Base-by-base conservation (phyloP, 1,284 basidiomycete species). In the Fomitopsis pinicola region DNA sequence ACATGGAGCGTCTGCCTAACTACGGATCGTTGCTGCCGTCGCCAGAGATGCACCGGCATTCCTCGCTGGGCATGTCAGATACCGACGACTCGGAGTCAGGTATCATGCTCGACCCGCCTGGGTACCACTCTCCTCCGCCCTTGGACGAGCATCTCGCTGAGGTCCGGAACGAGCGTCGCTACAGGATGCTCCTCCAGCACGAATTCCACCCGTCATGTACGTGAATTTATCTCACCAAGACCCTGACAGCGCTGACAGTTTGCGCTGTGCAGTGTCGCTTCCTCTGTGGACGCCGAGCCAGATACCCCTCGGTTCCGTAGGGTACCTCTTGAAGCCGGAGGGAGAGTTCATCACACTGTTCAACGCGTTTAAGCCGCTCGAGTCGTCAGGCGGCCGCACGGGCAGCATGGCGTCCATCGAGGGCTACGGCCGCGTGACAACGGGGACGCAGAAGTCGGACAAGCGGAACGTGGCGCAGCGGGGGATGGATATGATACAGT, bases 331-430 rank as follows among this genome's bases (percentile, higher is more conserved):
- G 22, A 88, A 84, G 63, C 81, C 85, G 0, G 72, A 72, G 14
- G 91, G 91, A 1, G 70, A 73, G 33, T 94, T 93, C 66, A 73
- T 89, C 35, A 86, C 85, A 17, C 76, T 92, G 2, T 86, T 91
- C 74, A 89, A 90, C 70, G 81, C 86, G 0, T 78, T 85, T 62
- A 72, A 79, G 46, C 86, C 87, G 1, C 66, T 73, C 15, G 76
- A 77, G 59, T 73, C 78, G 5, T 68, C 70, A 22, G 70, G 73
- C 53, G 70, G 74, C 8, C 63, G 68, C 42, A 66, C 74, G 55
- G 68, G 67, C 42, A 71, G 67, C 10, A 71, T 86, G 57, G 82
- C 85, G 0, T 82, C 81, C 15, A 66, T 89, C 9, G 74, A 78
- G 54, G 84, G 82, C 1, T 89, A 84, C 68, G 85, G 85, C 26